These are phyloP conservation scores for Xylaria sp. DNA, from an alignment of 2,329 filamentous ascomycete genomes.

Conservation along the genomic window DNA sequence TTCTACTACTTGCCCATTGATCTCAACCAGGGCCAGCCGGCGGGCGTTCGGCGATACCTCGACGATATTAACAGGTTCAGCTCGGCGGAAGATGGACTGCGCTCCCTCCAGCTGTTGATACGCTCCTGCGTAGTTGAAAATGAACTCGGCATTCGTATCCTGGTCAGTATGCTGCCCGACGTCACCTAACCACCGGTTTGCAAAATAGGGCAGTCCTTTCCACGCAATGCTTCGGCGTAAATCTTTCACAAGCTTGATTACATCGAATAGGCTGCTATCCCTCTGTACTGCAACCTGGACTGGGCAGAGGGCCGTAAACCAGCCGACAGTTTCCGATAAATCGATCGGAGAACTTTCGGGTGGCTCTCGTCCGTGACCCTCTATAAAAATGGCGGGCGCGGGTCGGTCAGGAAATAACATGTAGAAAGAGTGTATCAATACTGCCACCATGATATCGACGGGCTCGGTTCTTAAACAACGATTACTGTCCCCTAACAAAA, in stretches of 20 bases:
- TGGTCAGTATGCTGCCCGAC: neutral
- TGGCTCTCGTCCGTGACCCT: constrained; percentile 2
- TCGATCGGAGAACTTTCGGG: neutral
- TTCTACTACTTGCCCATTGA: neutral
- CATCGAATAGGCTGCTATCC: neutral
- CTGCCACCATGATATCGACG: neutral
- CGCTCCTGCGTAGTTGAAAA: neutral
- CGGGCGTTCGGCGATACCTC: neutral
- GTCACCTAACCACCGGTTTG: neutral
- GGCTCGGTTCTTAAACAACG: neutral
- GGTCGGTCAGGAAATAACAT: neutral
- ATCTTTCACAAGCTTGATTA: neutral
- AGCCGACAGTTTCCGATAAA: constrained; percentile 2
- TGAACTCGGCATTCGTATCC: neutral
- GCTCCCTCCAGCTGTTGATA: neutral
- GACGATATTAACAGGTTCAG: neutral
- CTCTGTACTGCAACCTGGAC: neutral
- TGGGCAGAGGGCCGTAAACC: constrained; percentile 6
- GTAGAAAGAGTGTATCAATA: neutral
- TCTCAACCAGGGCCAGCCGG: neutral
- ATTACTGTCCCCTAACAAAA: neutral
- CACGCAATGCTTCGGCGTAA: neutral
- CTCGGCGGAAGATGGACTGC: neutral
- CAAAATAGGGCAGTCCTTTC: constrained; percentile 1
- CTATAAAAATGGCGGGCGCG: neutral